phyloP scores from a whole-genome alignment of 2,329 filamentous ascomycete genomes.

The Chalara sp. region DNA sequence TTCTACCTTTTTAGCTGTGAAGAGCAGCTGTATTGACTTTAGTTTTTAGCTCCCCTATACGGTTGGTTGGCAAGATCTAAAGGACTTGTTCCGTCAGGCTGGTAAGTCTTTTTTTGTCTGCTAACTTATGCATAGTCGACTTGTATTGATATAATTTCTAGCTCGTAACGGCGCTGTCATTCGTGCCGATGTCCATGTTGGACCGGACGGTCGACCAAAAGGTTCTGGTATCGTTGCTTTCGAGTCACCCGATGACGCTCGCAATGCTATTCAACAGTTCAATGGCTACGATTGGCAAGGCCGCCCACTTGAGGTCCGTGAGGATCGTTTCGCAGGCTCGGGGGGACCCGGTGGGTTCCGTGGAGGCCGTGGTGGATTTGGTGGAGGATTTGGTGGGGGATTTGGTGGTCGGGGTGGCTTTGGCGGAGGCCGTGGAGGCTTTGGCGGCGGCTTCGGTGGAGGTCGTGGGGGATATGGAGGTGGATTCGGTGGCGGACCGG shows the following conservation, averaged over 20 bases:
- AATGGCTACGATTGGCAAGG: constrained; percentile 99
- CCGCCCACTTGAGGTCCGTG: constrained; percentile 84
- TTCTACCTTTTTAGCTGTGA: constrained; percentile 22
- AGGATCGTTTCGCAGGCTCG: constrained; percentile 81
- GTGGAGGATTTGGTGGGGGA: constrained; percentile 46
- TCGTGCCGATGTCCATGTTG: constrained; percentile 89
- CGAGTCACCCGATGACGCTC: constrained; percentile 88
- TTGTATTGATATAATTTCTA: constrained; percentile 26
- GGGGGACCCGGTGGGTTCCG: constrained; percentile 36
- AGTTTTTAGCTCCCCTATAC: constrained; percentile 80
- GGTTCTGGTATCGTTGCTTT: constrained; percentile 97
- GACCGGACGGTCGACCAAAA: constrained; percentile 88
- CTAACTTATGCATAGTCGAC: constrained; percentile 18
- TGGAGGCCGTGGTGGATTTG: constrained; percentile 36
- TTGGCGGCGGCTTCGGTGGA: constrained; percentile 29
- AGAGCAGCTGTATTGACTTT: constrained; percentile 29
- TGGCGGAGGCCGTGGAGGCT: constrained; percentile 38
- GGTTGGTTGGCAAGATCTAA: constrained; percentile 97
- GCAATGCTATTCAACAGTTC: constrained; percentile 94
- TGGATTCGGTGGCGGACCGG: constrained; percentile 42
- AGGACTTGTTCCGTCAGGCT: constrained; percentile 97
- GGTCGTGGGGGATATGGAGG: constrained; percentile 31
- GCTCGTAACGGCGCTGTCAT: constrained; percentile 71
- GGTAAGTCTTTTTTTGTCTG: constrained; percentile 52
- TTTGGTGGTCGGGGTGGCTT: constrained; percentile 49